Percentiles rank a stretch among this genome's conserved stretches.
Evolutionary conservation across 2,329 filamentous ascomycete species (phyloP).

Genomic region (Colletotrichum falcatum): DNA sequence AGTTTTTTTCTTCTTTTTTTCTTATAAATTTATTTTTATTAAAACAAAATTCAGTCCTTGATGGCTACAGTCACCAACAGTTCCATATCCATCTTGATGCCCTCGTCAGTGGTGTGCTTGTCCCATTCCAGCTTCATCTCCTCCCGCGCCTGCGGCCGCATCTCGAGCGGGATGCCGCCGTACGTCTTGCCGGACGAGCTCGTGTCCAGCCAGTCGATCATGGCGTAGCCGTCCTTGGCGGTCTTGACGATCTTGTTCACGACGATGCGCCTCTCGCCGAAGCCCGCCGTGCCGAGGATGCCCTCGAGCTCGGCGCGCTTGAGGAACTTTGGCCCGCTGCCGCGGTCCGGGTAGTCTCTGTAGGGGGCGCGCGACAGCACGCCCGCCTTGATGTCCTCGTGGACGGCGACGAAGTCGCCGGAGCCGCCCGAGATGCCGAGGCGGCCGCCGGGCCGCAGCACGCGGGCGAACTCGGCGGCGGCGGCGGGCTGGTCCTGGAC

Average conservation of each 20-base stretch:
- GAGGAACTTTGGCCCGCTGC: constrained; percentile 11
- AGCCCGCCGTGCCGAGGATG: constrained; percentile 1
- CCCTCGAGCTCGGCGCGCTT: constrained; percentile 20
- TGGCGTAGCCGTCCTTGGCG: constrained; percentile 17
- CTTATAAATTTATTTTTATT: no score
- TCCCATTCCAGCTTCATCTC: constrained; percentile 30
- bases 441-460: constrained; percentile 19
- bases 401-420: constrained; percentile 15
- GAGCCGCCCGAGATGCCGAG: constrained; percentile 30
- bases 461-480: constrained; percentile 27
- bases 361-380: constrained; percentile 12
- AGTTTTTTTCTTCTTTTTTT: no score
- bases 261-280: constrained; percentile 1
- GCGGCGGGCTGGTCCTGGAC: constrained; percentile 26
- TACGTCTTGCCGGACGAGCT: constrained; percentile 23
- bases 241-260: constrained; percentile 26
- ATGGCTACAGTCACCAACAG: constrained; percentile 18
- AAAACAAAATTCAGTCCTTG: no score
- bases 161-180: constrained; percentile 15
- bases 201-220: constrained; percentile 31
- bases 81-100: constrained; percentile 25
- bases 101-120: constrained; percentile 18
- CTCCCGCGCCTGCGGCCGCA: constrained; percentile 13
- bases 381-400: constrained; percentile 14
- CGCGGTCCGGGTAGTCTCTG: not conserved